Evolutionary conservation across 257 asterid species (phyloP), one percentile per base, ranked within the genome.

Genomic region (Solanum pennellii): DNA sequence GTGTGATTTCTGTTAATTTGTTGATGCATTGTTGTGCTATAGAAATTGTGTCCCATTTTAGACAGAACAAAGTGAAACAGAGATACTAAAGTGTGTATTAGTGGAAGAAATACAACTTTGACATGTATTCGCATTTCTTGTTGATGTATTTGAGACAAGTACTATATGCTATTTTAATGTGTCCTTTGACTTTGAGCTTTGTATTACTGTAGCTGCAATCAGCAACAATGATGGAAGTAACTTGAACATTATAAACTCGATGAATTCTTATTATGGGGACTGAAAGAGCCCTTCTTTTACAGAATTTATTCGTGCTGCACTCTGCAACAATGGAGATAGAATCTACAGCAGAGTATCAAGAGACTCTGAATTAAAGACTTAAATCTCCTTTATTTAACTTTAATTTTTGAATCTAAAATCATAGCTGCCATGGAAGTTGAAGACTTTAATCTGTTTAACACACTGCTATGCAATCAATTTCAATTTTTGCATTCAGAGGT

Each of bases 381-480:
- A 72, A 33, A 66, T 12, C 37, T 37, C 79, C 15, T 65, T 72
- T 56, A 3, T 52, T 52, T 7, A 16, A 45, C 56, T 29, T 29
- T 27, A 27, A 37, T 37, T 37, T 69, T 69, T 9, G 2, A 33
- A 72, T 33, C 44, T 5, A 73, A 35, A 73, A 9, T 0, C 29
- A 37, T 37, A 10, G 7, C 8, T 25, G 82, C 29, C 49, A 11
- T 74, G 82, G 16, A 74, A 74, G 49, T 3, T 73, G 77, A 73
- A 74, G 52, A 21, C 29, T 73, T 37, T 23, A 11, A 37, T 74
- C 31, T 20, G 18, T 74, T 74, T 87, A 88, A 72, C 92, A 85
- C 77, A 92, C 86, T 13, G 99, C 99, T 37, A 94, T 94, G 95
- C 99, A 95, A 82, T 95, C 98, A 10, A 96, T 92, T 88, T 96